These are phyloP conservation scores for Vitis hybrid DNA, from an alignment of 177 flowering plant species.

Conservation along the genomic window DNA sequence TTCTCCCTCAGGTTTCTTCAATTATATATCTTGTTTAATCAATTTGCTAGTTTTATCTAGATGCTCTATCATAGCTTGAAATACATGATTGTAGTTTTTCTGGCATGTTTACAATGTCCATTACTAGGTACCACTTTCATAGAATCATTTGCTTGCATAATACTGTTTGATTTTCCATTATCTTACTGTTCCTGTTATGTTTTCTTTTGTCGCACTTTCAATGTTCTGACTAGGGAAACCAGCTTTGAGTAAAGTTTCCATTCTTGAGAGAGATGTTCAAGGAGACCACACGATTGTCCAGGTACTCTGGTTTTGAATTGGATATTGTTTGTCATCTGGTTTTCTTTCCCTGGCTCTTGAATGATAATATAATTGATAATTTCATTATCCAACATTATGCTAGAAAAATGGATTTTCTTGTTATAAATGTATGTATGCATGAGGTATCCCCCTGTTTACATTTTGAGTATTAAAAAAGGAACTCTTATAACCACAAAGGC, in stretches of 20 bases:
- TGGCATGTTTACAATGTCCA: not conserved
- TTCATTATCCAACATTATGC: too few species aligned
- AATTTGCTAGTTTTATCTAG: not conserved
- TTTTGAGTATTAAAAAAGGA: too few species aligned
- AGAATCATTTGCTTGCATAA: not conserved
- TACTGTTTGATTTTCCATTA: slow-evolving; percentile 1
- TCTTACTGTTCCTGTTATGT: not conserved
- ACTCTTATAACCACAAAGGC: too few species aligned
- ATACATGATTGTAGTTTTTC: not conserved
- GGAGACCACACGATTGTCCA: slow-evolving; percentile 61
- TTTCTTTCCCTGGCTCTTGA: too few species aligned
- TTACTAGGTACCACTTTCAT: too few species aligned
- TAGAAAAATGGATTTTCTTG: too few species aligned
- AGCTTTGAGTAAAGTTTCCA: slow-evolving; percentile 75
- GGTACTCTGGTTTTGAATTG: slow-evolving; percentile 37
- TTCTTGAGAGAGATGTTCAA: slow-evolving; percentile 68
- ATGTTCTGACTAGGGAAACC: slow-evolving; percentile 67
- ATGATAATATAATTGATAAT: too few species aligned
- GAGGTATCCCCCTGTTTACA: too few species aligned
- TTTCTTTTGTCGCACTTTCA: not conserved
- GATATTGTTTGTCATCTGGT: not conserved
- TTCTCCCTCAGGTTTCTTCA: slow-evolving; percentile 68
- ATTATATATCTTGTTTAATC: not conserved
- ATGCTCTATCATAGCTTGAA: not conserved
- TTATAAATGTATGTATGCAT: too few species aligned